phyloP scores from a whole-genome alignment of 495 filamentous ascomycete genomes.

The Bacidia gigantensis region DNA sequence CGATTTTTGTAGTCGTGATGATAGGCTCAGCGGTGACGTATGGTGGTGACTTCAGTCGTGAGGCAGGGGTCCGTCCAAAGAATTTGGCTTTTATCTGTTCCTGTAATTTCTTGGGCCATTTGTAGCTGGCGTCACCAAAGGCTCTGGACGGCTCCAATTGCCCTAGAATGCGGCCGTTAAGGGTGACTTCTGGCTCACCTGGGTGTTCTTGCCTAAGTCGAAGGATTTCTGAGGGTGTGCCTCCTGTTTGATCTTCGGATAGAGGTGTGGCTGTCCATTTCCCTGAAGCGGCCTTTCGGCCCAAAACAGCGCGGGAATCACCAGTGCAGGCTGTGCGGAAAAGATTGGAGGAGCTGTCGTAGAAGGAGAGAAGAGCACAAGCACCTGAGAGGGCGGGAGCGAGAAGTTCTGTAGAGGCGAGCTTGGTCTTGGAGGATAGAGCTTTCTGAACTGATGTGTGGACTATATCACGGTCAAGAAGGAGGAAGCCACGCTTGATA shows the following conservation, averaged over 20 bases:
- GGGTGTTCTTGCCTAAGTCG: constrained; percentile 77
- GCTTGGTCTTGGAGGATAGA: constrained; percentile 63
- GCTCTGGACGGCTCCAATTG: constrained; percentile 83
- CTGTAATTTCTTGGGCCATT: constrained; percentile 78
- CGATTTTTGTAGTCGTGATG: constrained; percentile 86
- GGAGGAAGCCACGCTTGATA: constrained; percentile 83
- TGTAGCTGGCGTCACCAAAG: constrained; percentile 93
- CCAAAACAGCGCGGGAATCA: constrained; percentile 86
- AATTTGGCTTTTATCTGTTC: constrained; percentile 68
- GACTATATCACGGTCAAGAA: constrained; percentile 84
- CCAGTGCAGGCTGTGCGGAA: constrained; percentile 88
- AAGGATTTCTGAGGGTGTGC: constrained; percentile 66
- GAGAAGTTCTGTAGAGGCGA: constrained; percentile 74
- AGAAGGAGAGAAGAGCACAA: constrained; percentile 92
- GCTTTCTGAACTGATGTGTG: constrained; percentile 81
- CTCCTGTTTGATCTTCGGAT: constrained; percentile 85
- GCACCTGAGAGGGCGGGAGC: constrained; percentile 91
- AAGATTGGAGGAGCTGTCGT: constrained; percentile 70
- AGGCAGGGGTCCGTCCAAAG: constrained; percentile 63
- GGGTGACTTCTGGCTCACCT: constrained; percentile 68
- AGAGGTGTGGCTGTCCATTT: constrained; percentile 89
- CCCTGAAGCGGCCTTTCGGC: constrained; percentile 57
- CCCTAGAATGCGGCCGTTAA: constrained; percentile 80
- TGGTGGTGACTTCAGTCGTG: constrained; percentile 74
- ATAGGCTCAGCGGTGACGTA: constrained; percentile 97